Base-by-base conservation (phyloP, 441 rosid genomes). In the Rhodomyrtus psidioides region DNA sequence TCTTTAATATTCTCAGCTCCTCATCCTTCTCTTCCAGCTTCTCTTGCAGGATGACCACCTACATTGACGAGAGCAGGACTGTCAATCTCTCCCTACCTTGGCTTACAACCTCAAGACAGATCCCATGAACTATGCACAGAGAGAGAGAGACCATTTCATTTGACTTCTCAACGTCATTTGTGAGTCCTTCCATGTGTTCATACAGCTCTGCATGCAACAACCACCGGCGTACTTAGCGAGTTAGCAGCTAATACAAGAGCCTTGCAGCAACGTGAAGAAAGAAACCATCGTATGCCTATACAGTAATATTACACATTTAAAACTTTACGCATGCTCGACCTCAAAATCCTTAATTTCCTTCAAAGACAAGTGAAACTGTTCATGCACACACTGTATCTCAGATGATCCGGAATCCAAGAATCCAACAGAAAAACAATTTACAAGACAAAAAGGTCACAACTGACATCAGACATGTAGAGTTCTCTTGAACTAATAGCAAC, bases 151-250 rank as follows among this genome's bases (percentile, higher is more conserved):
- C 99, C 96, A 89, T 93, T 91, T 95, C 99, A 89, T 94, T 96
- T 75, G 99, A 95, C 90, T 94, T 94, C 90, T 96, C 99, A 14
- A 92, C 94, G 89, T 96, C 97, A 88, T 92, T 91, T 27, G 98
- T 92, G 86, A 97, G 90, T 55, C 94, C 94, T 53, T 95, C 98
- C 98, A 95, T 92, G 82, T 96, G 95, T 88, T 93, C 91, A 91
- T 88, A 92, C 28, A 97, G 89, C 82, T 93, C 99, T 97, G 93
- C 88, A 91, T 83, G 15, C 26, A 85, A 82, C 86, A 89, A 88
- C 82, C 91, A 60, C 49, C 49, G 16, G 79, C n/a, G 79, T 39
- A 21, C 79, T 39, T 34, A 9, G 16, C 16, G 5, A 70, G 24
- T 10, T 39, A 70, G 79, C 21, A 39, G 79, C n/a, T 10, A 10